Base-by-base conservation (phyloP, 306 rosid genomes). In the Casuarina cunninghamiana region DNA sequence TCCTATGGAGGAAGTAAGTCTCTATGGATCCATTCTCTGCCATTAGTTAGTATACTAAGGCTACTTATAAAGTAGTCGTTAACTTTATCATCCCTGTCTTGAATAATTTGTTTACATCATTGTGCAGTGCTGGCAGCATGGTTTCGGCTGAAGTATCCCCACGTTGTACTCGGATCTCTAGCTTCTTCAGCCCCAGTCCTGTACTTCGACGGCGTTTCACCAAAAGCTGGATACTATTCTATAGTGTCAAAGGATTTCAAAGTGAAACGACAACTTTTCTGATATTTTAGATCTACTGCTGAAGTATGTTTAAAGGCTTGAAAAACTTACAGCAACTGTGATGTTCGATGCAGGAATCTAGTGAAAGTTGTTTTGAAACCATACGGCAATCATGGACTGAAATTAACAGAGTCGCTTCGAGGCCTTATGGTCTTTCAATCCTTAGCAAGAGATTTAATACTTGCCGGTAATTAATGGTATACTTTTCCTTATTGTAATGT, bases 101-200 rank as follows among this genome's bases (percentile, higher is more conserved):
- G 51, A 13, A 6, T 10, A 38, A 13, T 37, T 7, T 42, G 62
- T 41, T 9, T 4, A 17, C 3, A 37, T 55, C n/a, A 17, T 38
- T 78, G 17, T 80, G 77, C 82, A 93, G 96, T 93, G 97, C 83
- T 93, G 73, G 93, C 97, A 54, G 67, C 96, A 41, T 90, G 97
- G 97, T 93, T 93, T 76, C 86, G 96, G 71, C 88, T 93, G 19
- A 93, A 90, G 77, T 93, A 93, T 81, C 96, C 97, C 3, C 96
- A 93, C 46, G 10, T 93, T 3, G 82, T 96, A 9, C 82, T 90
- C 5, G 97, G 93, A 71, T 94, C 97, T 53, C 65, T 93, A 16
- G 97, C 97, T 5, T 93, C 97, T 35, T 93, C 93, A 9, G 93
- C 97, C 66, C 97, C 97, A 71, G 79, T 93, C 6, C 96, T 93